Conservation (phyloP, 768 basidiomycete genomes). For the Lactarius indigo region DNA sequence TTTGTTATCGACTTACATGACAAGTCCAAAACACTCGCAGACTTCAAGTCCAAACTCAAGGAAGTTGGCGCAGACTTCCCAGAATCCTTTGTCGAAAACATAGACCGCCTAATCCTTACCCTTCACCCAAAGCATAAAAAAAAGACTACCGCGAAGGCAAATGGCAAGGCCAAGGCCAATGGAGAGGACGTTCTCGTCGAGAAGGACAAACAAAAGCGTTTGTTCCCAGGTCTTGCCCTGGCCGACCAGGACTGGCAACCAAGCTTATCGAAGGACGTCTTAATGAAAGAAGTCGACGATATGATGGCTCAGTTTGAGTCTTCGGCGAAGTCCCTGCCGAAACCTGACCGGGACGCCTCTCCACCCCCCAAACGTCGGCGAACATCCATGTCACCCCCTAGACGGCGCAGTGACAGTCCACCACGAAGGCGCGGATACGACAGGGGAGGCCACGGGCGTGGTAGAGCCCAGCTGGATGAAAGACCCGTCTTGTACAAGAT, state of each 20-base stretch:
- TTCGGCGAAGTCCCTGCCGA: conserved; percentile 56
- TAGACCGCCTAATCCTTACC: conserved; percentile 90
- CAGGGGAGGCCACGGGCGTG: conserved; percentile 40
- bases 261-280: conserved; percentile 65
- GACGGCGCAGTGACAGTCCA: conserved; percentile 55
- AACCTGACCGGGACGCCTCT: conserved; percentile 34
- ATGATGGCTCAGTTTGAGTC: conserved; percentile 73
- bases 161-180: conserved; percentile 33
- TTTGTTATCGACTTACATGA: conserved; percentile 92
- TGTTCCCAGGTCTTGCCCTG: conserved; percentile 88
- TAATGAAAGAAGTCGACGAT: conserved; percentile 88
- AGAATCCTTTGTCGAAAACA: conserved; percentile 85
- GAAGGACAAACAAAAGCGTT: conserved; percentile 70
- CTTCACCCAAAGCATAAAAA: conserved; percentile 97
- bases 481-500: conserved; percentile 91
- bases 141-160: conserved; percentile 46
- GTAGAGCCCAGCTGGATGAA: conserved; percentile 60
- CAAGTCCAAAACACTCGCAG: conserved; percentile 67
- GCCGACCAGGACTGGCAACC: conserved; percentile 68
- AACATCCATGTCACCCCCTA: conserved; percentile 44
- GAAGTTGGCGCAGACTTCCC: conserved; percentile 81
- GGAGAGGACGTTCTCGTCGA: conserved; percentile 47
- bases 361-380: conserved; percentile 61
- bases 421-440: conserved; percentile 50
- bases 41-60: conserved; percentile 78